Percentiles rank a stretch among this genome's conserved stretches.
These are phyloP conservation scores for Cynanchum wilfordii DNA, from an alignment of 257 asterid species.

Conservation along the genomic window DNA sequence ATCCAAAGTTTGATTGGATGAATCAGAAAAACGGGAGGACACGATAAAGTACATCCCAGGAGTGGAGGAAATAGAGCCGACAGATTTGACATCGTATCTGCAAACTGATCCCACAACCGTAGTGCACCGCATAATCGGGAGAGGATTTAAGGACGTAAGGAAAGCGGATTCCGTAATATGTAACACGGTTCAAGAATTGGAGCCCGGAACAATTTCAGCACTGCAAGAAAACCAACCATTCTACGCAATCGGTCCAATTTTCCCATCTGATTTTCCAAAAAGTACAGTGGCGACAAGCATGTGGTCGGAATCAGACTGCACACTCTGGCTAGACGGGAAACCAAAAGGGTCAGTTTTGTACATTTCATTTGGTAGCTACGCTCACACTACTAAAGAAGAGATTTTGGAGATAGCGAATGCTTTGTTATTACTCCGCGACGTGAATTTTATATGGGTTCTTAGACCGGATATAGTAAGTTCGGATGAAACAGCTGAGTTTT, in stretches of 20 bases:
- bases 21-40: slow-evolving; percentile 33
- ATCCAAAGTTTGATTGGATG: neutral
- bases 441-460: slow-evolving; percentile 57
- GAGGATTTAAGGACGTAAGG: slow-evolving; percentile 40
- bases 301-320: slow-evolving; percentile 47
- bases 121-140: slow-evolving; percentile 28
- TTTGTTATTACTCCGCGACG: slow-evolving; percentile 42
- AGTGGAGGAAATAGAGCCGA: slow-evolving; percentile 35
- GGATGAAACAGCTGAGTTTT: slow-evolving; percentile 9
- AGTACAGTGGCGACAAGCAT: slow-evolving; percentile 33
- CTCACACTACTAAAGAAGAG: slow-evolving; percentile 29
- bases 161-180: slow-evolving; percentile 45
- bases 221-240: slow-evolving; percentile 35
- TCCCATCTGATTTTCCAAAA: slow-evolving; percentile 28
- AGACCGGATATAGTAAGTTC: slow-evolving; percentile 43
- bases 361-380: slow-evolving; percentile 59
- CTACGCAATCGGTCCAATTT: slow-evolving; percentile 60
- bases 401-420: slow-evolving; percentile 53
- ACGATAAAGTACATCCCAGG: slow-evolving; percentile 48
- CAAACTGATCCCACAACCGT: slow-evolving; percentile 29
- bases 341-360: slow-evolving; percentile 54
- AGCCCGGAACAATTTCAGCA: slow-evolving; percentile 36
- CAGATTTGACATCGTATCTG: slow-evolving; percentile 47
- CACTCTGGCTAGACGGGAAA: slow-evolving; percentile 49
- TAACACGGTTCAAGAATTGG: slow-evolving; percentile 61